Base-by-base conservation (phyloP, 306 rosid genomes). In the Aeschynomene evenia region DNA sequence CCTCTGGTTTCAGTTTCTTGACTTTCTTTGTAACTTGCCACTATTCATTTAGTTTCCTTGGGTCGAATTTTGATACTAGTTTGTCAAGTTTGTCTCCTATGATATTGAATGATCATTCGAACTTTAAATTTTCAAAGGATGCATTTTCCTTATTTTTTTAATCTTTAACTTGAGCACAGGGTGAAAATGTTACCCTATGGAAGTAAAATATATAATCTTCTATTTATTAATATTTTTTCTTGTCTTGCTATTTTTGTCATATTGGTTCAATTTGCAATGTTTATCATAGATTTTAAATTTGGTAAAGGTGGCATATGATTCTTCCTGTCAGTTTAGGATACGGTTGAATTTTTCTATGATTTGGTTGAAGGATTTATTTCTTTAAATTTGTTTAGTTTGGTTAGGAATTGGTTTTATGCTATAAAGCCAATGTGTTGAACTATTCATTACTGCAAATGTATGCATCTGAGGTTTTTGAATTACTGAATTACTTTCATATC, bases 371-470 rank as follows among this genome's bases (percentile, higher is more conserved):
- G 19, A 45, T 53, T 50, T 62, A 52, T 43, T 77, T 22, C n/a
- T 26, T 31, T 37, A 43, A 26, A 37, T 63, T 61, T 45, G 53
- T 56, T 53, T 60, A 50, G 18, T 56, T n/a, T 57, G n/a, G 46
- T 23, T 20, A 13, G 76, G 43, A 78, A 78, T 40, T 46, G 28
- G 31, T 71, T 63, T 46, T 62, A 45, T 69, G 53, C 51, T 46
- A 10, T 70, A 2, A 33, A 42, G 59, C 48, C 7, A 26, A 10
- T 31, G 9, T 61, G 14, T 24, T 62, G 14, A 70, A 70, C 57
- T 46, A 63, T 64, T 54, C 62, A 33, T 34, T 49, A 33, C 26
- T 21, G 28, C 23, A 48, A 37, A 48, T 65, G 63, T 29, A 65
- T 14, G 9, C 21, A 9, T 12, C 24, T 58, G 16, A 57, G 24